Conservation (phyloP, 2,329 filamentous ascomycete species). For the Zymoseptoria ardabiliae region DNA sequence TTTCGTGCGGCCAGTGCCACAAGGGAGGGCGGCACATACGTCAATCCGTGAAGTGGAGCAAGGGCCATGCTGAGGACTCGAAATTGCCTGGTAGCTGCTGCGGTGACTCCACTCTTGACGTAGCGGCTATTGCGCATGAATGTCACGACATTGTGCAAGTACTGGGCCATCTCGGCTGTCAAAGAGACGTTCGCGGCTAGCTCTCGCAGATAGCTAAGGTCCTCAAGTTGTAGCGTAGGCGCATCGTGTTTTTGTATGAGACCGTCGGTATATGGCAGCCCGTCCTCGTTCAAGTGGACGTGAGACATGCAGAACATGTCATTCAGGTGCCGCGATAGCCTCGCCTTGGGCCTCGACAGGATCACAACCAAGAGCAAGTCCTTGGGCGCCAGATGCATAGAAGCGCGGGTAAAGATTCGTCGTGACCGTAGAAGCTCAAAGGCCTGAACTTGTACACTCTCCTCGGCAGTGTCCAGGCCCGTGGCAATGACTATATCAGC, state of each 20-base stretch:
- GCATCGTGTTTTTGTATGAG: constrained; percentile 31
- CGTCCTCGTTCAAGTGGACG: constrained; percentile 65
- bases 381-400: constrained; percentile 65
- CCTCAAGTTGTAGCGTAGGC: constrained; percentile 20
- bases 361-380: constrained; percentile 75
- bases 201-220: constrained; percentile 54
- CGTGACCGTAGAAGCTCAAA: constrained; percentile 70
- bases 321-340: constrained; percentile 48
- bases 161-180: constrained; percentile 71
- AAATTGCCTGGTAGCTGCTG: constrained; percentile 72
- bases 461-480: constrained; percentile 66
- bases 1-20: constrained; percentile 77
- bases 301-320: constrained; percentile 86
- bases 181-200: constrained; percentile 54
- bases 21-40: constrained; percentile 77
- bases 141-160: constrained; percentile 78
- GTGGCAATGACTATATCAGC: constrained; percentile 78
- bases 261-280: constrained; percentile 65
- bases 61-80: constrained; percentile 51
- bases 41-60: constrained; percentile 70
- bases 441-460: constrained; percentile 74
- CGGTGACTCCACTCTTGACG: constrained; percentile 69
- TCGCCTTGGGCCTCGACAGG: constrained; percentile 29
- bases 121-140: constrained; percentile 85
- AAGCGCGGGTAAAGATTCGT: constrained; percentile 67